Evolutionary conservation across 805 yeast species (phyloP).

Genomic region (Jamesozyma gamospora): DNA sequence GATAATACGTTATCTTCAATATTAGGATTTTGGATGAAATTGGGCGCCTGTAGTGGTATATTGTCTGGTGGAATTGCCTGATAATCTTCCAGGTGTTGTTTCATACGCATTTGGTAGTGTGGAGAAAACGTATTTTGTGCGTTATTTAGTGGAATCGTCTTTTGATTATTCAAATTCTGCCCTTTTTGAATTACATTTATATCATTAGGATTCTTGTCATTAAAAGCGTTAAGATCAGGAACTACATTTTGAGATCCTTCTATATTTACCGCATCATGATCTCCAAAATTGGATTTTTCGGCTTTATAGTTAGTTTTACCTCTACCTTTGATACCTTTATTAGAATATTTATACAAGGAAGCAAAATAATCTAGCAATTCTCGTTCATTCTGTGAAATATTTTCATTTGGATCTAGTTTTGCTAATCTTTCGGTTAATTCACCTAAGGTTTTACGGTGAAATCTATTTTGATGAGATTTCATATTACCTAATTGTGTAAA

Average conservation of each 20-base stretch:
- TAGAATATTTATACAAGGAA: slow-evolving; percentile 73
- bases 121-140: no score
- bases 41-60: no score
- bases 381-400: slow-evolving; percentile 51
- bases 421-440: slow-evolving; percentile 58
- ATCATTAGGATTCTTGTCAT: no score
- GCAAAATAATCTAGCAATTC: slow-evolving; percentile 70
- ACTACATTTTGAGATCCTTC: no score
- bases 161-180: neutral
- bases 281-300: neutral
- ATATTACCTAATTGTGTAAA: slow-evolving; percentile 90
- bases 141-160: no score
- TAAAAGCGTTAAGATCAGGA: no score
- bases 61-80: no score
- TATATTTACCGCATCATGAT: neutral
- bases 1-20: neutral
- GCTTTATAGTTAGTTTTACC: slow-evolving; percentile 1
- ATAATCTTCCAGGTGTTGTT: neutral
- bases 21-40: neutral
- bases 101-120: neutral
- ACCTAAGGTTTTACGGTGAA: slow-evolving; percentile 64
- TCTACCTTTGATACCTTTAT: slow-evolving; percentile 50
- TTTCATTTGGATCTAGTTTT: slow-evolving; percentile 41
- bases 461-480: slow-evolving; percentile 88
- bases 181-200: neutral